Evolutionary conservation across 2,329 filamentous ascomycete species (phyloP), one percentile per base, ranked within the genome.

Genomic region (Drechslerella stenobrocha): DNA sequence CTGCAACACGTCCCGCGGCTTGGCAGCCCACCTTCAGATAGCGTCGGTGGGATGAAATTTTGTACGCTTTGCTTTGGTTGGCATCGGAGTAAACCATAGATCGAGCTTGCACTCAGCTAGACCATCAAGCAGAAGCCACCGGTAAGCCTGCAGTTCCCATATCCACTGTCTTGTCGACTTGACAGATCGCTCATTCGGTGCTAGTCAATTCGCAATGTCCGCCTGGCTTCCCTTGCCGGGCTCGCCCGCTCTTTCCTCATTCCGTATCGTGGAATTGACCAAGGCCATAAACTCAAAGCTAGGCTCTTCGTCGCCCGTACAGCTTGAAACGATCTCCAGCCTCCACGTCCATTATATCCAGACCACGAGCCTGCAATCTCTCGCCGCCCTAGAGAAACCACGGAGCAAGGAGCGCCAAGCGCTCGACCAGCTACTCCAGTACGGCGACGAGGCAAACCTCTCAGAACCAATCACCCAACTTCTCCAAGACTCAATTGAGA

Each of bases 331-430:
- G 66, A 76, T 77, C 65, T 76, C 76, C 53, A 77, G 85, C 70
- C 75, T 79, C 57, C 85, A 83, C 81, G 76, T 84, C 60, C 88
- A 89, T 79, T 89, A 88, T 74, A 80, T 88, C 61, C 81, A 86
- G 74, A 79, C 86, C 69, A 79, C 80, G 69, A 78, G 78, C 42
- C 75, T 77, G 48, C 77, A 81, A 63, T 74, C 76, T 28, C 50
- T 35, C 18, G 70, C 73, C 26, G 75, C 77, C 65, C 53, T 72
- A 20, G 63, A 61, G 52, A 50, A 71, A 23, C 8, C 26, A 35
- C 51, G 73, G 76, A 59, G 75, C 77, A 7, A 75, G 78, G 79
- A 84, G 71, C 77, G 80, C 57, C 76, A 77, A 34, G 78, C 81
- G 1, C 75, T 87, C 52, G 79, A 84, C 72, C 82, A 85, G 73